These are phyloP conservation scores for Marasmius tenuissimus DNA, from an alignment of 1,284 basidiomycete species.

Conservation along the genomic window DNA sequence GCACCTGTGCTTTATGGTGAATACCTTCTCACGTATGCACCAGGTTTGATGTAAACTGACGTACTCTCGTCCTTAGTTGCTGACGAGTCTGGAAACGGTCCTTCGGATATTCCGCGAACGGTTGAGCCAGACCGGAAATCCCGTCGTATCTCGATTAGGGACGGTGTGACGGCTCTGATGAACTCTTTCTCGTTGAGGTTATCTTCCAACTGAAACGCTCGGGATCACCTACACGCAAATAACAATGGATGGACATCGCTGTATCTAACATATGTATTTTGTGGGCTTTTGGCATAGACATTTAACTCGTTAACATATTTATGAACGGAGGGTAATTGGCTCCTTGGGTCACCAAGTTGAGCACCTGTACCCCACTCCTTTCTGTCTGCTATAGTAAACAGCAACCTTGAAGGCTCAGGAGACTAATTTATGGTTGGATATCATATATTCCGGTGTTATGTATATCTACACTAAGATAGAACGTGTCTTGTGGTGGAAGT, in stretches of 20 bases:
- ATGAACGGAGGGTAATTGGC: too few relatives aligned
- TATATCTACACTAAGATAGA: too few relatives aligned
- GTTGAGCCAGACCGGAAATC: not conserved
- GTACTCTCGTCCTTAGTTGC: not conserved
- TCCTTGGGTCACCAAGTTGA: too few relatives aligned
- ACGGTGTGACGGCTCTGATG: slow-evolving; percentile 5
- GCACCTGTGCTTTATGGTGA: slow-evolving; percentile 27
- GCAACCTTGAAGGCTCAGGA: too few relatives aligned
- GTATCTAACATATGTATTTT: not conserved
- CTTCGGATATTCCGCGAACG: slow-evolving; percentile 6
- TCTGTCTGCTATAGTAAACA: too few relatives aligned
- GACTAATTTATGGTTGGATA: too few relatives aligned
- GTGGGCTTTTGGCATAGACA: too few relatives aligned
- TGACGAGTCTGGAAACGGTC: slow-evolving; percentile 3
- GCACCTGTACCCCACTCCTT: too few relatives aligned
- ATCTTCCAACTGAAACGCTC: not conserved
- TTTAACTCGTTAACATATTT: too few relatives aligned
- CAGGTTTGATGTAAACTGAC: not conserved
- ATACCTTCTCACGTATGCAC: not conserved
- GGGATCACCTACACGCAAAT: too few relatives aligned
- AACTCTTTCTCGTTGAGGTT: not conserved
- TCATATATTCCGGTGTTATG: too few relatives aligned
- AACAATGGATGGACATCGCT: not conserved
- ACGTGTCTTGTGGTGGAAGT: too few relatives aligned
- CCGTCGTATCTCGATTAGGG: slow-evolving; percentile 3